Conservation (phyloP, 208 protist species). For the Blechomonas ayalai region DNA sequence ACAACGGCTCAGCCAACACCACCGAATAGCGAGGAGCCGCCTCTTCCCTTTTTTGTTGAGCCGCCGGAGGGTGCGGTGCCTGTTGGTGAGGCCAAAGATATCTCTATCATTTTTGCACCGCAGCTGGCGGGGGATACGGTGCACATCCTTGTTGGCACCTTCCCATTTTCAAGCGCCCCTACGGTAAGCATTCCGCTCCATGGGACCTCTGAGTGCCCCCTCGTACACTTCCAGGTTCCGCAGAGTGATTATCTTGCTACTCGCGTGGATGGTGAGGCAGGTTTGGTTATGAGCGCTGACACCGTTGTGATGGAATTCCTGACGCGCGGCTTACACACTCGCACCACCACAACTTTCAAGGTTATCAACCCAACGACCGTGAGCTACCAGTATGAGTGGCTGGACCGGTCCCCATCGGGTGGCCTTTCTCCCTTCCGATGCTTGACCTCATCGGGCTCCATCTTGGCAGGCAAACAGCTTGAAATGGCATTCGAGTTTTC, state of each 20-base stretch:
- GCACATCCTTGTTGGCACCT: conserved; percentile 31
- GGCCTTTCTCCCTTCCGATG: conserved; percentile 84
- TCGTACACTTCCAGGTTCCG: conserved; percentile 95
- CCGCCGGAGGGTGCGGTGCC: conserved; percentile 52
- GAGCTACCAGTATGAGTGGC: conserved; percentile 93
- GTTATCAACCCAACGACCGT: conserved; percentile 94
- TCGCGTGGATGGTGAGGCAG: conserved; percentile 54
- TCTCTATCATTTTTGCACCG: conserved; percentile 87
- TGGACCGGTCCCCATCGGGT: conserved; percentile 23
- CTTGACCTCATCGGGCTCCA: conserved; percentile 67
- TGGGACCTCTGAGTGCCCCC: conserved; percentile 84
- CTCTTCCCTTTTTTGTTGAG: conserved; percentile 60
- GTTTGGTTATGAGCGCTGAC: conserved; percentile 20
- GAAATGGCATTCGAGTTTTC: conserved; percentile 96
- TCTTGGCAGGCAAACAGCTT: conserved; percentile 83
- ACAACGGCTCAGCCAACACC: neutral
- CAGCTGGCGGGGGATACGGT: conserved; percentile 35
- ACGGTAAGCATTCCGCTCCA: conserved; percentile 57
- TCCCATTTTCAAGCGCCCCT: conserved; percentile 39
- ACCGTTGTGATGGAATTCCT: conserved; percentile 88
- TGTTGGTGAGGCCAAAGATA: conserved; percentile 26
- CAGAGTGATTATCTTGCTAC: conserved; percentile 83
- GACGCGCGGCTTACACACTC: conserved; percentile 88
- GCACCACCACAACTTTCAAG: conserved; percentile 85
- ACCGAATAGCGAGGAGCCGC: neutral